Conservation (phyloP, 75 land plant species). For the Cryptomeria japonica region DNA sequence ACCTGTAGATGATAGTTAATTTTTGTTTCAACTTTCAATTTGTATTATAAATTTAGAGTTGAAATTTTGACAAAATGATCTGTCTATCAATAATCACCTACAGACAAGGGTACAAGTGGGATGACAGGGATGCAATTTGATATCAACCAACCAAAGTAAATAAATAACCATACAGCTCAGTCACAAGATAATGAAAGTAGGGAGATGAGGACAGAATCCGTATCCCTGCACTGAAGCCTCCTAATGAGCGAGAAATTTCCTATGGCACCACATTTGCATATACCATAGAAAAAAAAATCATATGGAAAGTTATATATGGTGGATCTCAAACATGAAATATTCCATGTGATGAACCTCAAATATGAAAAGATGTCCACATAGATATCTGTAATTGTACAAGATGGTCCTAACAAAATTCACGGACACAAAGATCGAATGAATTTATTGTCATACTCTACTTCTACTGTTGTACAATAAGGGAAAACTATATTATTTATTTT, state of each 20-base stretch:
- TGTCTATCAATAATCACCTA: not conserved
- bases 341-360: not conserved
- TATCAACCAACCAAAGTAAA: too few species aligned
- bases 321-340: not conserved
- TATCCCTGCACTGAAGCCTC: too few species aligned
- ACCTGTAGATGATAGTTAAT: not conserved
- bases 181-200: too few species aligned
- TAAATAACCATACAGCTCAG: too few species aligned
- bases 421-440: not conserved
- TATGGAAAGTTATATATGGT: not conserved
- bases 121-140: too few species aligned
- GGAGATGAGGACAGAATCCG: too few species aligned
- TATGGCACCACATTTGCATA: not conserved
- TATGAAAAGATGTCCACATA: not conserved
- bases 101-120: too few species aligned
- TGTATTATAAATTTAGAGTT: not conserved
- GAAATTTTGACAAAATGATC: not conserved
- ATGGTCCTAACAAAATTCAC: not conserved
- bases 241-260: not conserved
- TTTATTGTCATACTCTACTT: too few species aligned
- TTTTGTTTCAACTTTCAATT: not conserved
- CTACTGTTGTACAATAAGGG: not conserved
- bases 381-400: not conserved
- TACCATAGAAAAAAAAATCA: not conserved
- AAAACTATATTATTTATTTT: not conserved